Percentiles rank a stretch among this genome's conserved stretches.
These are phyloP conservation scores for Spathaspora hagerdaliae DNA, from an alignment of 805 yeast species.

Conservation along the genomic window DNA sequence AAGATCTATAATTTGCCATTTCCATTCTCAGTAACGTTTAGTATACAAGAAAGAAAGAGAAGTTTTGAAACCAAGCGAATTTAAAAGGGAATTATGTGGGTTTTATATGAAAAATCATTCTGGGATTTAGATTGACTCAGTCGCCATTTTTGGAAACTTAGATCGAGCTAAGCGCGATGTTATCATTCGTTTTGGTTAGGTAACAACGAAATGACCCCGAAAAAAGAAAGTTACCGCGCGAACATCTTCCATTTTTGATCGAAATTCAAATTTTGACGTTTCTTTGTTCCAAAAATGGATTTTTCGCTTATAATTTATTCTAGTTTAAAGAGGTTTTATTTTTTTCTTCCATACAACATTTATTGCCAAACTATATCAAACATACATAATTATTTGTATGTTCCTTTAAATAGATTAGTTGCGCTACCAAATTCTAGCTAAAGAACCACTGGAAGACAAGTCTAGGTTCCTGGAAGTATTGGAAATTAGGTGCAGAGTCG, in stretches of 20 bases:
- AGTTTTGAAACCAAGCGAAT: not conserved
- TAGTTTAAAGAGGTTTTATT: too few species aligned
- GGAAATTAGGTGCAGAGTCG: too few species aligned
- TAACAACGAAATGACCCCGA: not conserved
- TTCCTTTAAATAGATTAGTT: too few species aligned
- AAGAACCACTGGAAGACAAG: too few species aligned
- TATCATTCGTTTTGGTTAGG: not conserved
- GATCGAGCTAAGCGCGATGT: conserved; percentile 6
- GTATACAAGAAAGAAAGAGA: not conserved
- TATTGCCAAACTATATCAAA: not conserved
- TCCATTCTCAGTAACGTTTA: conserved; percentile 1
- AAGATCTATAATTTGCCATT: conserved; percentile 28
- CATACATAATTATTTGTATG: too few species aligned
- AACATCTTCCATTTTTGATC: not conserved
- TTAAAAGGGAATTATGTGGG: not conserved
- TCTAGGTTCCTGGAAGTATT: too few species aligned
- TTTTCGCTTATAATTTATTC: not conserved
- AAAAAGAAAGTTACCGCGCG: conserved; percentile 1
- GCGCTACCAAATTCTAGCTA: too few species aligned
- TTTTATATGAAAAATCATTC: not conserved
- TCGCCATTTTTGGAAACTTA: conserved; percentile 1
- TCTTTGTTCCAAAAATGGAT: not conserved
- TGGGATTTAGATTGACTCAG: not conserved
- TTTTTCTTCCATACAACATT: not conserved
- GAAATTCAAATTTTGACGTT: too few species aligned